phyloP scores from a whole-genome alignment of 345 rosid species.

The Arabidopsis arenosa region DNA sequence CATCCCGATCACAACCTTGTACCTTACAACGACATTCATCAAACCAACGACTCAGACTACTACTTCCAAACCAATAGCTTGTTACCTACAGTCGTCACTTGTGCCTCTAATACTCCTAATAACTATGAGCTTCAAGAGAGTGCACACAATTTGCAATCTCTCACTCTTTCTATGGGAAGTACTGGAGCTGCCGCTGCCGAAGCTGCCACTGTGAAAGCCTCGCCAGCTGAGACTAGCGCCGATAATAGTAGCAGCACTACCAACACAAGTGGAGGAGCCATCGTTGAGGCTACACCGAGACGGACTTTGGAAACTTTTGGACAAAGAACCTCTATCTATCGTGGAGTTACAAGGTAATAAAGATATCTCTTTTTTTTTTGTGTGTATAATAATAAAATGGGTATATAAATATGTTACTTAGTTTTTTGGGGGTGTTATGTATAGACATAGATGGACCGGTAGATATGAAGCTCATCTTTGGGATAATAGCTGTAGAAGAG shows the following conservation, averaged over 20 bases:
- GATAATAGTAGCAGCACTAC: constrained; percentile 65
- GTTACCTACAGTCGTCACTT: constrained; percentile 55
- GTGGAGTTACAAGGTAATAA: constrained; percentile 90
- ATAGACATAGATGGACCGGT: constrained; percentile 99
- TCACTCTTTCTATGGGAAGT: constrained; percentile 96
- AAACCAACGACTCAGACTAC: constrained; percentile 62
- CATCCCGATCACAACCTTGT: constrained; percentile 58
- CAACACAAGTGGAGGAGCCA: constrained; percentile 50
- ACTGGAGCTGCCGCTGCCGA: constrained; percentile 32
- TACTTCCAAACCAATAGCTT: constrained; percentile 62
- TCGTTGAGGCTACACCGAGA: constrained; percentile 77
- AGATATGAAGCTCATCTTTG: constrained; percentile 99
- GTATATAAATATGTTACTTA: neutral
- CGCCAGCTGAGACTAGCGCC: constrained; percentile 66
- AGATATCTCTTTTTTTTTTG: neutral
- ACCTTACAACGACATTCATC: constrained; percentile 69
- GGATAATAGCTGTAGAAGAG: constrained; percentile 99
- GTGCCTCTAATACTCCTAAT: constrained; percentile 43
- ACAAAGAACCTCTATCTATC: constrained; percentile 94
- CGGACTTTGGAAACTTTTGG: constrained; percentile 92
- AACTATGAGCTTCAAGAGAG: constrained; percentile 74
- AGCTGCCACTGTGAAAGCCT: constrained; percentile 49
- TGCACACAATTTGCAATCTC: constrained; percentile 71
- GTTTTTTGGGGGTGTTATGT: constrained; percentile 37
- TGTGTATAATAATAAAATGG: neutral